phyloP scores from a whole-genome alignment of 768 basidiomycete genomes.

The Boletus bicolor region DNA sequence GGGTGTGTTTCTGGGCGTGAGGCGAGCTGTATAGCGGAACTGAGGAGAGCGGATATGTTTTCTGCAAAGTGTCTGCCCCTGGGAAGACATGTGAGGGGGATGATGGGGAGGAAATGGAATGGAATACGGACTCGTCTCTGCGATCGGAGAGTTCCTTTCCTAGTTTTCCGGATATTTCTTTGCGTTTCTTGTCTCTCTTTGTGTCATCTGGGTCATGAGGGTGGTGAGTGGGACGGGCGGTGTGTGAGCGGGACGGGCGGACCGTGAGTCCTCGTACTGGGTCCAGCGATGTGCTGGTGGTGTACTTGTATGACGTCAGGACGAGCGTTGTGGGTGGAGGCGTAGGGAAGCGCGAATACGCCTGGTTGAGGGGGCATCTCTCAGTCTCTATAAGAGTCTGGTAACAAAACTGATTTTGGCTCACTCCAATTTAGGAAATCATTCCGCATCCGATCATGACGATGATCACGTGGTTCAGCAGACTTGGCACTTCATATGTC shows the following conservation, averaged over 20 bases:
- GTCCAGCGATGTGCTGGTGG: constrained; percentile 39
- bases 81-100: constrained; percentile 11
- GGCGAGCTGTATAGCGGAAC: constrained; percentile 57
- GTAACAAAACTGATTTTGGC: constrained; percentile 11
- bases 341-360: constrained; percentile 60
- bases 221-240: constrained; percentile 30
- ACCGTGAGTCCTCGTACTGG: constrained; percentile 42
- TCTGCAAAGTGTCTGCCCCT: constrained; percentile 65
- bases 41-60: constrained; percentile 57
- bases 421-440: constrained; percentile 19
- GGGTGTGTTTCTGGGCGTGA: constrained; percentile 64
- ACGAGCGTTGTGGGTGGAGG: constrained; percentile 44
- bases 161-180: constrained; percentile 65
- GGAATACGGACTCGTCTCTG: constrained; percentile 64
- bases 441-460: constrained; percentile 21
- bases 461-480: constrained; percentile 11
- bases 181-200: constrained; percentile 64
- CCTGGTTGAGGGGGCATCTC: constrained; percentile 69
- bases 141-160: constrained; percentile 73
- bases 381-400: background rate
- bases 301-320: constrained; percentile 38
- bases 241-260: background rate
- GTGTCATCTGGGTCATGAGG: constrained; percentile 35
- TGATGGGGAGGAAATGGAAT: background rate
- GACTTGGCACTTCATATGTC: no score